These are phyloP conservation scores for Thinopyrum elongatum DNA, from an alignment of 176 grass and related monocot genomes.

Conservation along the genomic window DNA sequence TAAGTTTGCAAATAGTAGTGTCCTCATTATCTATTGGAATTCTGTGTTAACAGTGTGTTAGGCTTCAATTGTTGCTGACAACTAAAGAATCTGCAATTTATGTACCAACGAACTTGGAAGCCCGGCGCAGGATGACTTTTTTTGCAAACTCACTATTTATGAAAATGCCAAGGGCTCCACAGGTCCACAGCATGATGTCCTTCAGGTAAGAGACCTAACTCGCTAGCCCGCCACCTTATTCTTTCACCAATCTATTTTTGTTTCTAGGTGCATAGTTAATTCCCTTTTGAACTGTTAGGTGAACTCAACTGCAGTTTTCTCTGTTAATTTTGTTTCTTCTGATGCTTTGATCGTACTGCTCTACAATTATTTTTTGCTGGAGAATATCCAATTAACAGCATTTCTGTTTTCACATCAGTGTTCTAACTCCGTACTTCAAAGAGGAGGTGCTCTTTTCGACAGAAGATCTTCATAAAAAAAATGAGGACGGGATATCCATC, in stretches of 20 bases:
- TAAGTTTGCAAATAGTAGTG: neutral
- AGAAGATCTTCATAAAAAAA: constrained; percentile 56
- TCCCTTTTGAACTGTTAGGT: neutral
- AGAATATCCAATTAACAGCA: neutral
- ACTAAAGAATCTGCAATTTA: constrained; percentile 95
- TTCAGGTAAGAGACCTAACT: constrained; percentile 59
- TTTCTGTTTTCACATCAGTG: constrained; percentile 54
- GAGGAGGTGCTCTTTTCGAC: constrained; percentile 82
- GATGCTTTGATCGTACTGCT: neutral
- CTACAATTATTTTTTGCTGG: constrained; percentile 10
- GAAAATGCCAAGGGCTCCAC: constrained; percentile 77
- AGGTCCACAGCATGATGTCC: constrained; percentile 79
- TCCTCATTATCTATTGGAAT: neutral
- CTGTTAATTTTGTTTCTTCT: neutral
- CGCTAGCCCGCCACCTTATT: neutral
- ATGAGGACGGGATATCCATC: constrained; percentile 97
- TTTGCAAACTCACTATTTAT: constrained; percentile 99
- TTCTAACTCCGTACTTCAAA: constrained; percentile 94
- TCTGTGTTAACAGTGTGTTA: constrained; percentile 59
- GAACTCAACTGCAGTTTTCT: neutral
- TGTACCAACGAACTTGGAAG: constrained; percentile 80
- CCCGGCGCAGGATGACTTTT: constrained; percentile 91
- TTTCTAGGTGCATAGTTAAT: neutral
- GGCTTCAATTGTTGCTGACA: constrained; percentile 83
- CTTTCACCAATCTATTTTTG: neutral